Base-by-base conservation (phyloP, 306 rosid genomes). In the Gleditsia sinensis region DNA sequence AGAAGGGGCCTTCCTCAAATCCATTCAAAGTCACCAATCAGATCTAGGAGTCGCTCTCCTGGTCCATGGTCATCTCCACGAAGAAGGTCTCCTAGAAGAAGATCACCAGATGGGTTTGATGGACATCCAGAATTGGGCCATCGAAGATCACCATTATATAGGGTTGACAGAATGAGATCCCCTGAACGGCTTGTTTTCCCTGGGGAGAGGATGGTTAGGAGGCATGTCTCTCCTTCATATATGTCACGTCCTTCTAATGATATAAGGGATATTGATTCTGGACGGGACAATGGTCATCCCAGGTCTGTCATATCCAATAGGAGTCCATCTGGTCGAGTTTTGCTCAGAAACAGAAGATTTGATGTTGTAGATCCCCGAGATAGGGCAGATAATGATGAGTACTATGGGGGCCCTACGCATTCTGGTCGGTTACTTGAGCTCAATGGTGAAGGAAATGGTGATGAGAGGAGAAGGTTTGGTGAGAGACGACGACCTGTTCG, bases 11-110 rank as follows among this genome's bases (percentile, higher is more conserved):
- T 56, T 75, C 85, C 89, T 9, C 84, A 82, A 72, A 74, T 87
- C 58, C 95, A 83, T 45, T 88, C 98, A 1, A 92, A 88, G 82
- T 95, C 99, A 0, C 98, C 98, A n/a, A 80, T 88, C 66, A 82
- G 89, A 75, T 83, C 96, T 2, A 81, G 96, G 71, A 84, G 88
- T 78, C 97, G 95, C 54, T 90, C 98, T 30, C 97, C 98, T 24
- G 90, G 87, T 37, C 88, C 69, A 33, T 94, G 98, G 98, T 59
- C 88, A 39, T 84, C 97, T 58, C 96, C 96, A n/a, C 86, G 93
- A 69, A 88, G 97, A 71, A 81, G 86, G 69, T 84, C 97, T 39
- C 97, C 97, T 3, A 88, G 96, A 84, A 88, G 96, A 84, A 88
- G 97, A 75, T 86, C 97, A 37, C 92, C 92, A 4, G 91, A 91